Percentiles rank a stretch among this genome's conserved stretches.
phyloP scores from a whole-genome alignment of 1,139 yeast genomes.

The Kodamaea anthophila region DNA sequence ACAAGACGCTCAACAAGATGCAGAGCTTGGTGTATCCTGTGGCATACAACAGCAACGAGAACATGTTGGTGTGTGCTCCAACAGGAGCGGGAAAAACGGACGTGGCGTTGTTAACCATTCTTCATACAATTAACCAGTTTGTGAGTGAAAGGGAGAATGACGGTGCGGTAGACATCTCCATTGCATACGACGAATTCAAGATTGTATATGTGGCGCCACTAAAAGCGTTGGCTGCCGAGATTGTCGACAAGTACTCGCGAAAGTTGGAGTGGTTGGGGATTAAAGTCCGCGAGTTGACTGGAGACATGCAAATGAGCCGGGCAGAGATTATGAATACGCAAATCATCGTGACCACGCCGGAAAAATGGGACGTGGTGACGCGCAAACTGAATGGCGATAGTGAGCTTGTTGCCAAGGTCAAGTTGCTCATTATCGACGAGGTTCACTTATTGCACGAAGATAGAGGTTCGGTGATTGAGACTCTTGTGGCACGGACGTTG shows the following conservation, averaged over 20 bases:
- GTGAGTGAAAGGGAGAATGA: conserved; percentile 44
- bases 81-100: conserved; percentile 99
- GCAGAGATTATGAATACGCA: conserved; percentile 82
- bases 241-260: conserved; percentile 80
- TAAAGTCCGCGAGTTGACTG: conserved; percentile 83
- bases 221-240: conserved; percentile 95
- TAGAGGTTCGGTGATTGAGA: conserved; percentile 95
- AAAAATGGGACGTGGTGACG: conserved; percentile 98
- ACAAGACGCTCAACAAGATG: conserved; percentile 74
- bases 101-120: conserved; percentile 80
- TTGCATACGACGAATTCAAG: conserved; percentile 78
- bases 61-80: conserved; percentile 97
- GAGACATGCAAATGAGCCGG: conserved; percentile 91
- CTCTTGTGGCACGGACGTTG: conserved; percentile 89
- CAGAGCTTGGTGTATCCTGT: conserved; percentile 90
- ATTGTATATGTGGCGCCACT: conserved; percentile 93
- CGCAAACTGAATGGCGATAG: conserved; percentile 83
- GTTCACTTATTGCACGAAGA: conserved; percentile 96
- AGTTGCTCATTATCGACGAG: conserved; percentile 85
- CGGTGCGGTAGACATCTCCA: conserved; percentile 48
- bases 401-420: conserved; percentile 80
- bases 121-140: conserved; percentile 73
- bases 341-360: conserved; percentile 93
- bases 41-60: conserved; percentile 89
- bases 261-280: conserved; percentile 83